Percentiles rank a stretch among this genome's conserved stretches.
These are phyloP conservation scores for Spatholobus suberectus DNA, from an alignment of 306 rosid species.

Conservation along the genomic window DNA sequence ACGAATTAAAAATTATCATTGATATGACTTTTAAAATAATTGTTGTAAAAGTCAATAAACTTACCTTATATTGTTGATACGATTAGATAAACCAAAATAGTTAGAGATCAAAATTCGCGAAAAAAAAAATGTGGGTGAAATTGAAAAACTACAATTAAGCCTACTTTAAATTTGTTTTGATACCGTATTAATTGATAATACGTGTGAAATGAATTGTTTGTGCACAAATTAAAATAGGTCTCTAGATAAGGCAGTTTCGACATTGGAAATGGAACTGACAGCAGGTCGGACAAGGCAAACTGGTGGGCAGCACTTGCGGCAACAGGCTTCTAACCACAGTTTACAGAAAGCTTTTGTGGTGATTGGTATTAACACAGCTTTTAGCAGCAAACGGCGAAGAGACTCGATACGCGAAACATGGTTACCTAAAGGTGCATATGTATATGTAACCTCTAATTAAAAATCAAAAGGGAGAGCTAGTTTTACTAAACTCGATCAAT, in stretches of 20 bases:
- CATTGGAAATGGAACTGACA: conserved; percentile 76
- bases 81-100: too few relatives aligned
- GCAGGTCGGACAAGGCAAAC: conserved; percentile 54
- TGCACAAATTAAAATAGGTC: conserved; percentile 49
- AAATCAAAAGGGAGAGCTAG: too few relatives aligned
- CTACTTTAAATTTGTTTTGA: too few relatives aligned
- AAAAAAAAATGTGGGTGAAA: too few relatives aligned
- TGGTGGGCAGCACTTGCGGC: conserved; percentile 31
- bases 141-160: too few relatives aligned
- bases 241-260: conserved; percentile 74
- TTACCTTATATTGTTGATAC: too few relatives aligned
- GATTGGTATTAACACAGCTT: conserved; percentile 88
- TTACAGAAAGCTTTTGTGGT: conserved; percentile 79
- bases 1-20: too few relatives aligned
- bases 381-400: conserved; percentile 83
- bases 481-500: too few relatives aligned
- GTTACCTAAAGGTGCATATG: conserved; percentile 70
- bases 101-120: too few relatives aligned
- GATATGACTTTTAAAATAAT: too few relatives aligned
- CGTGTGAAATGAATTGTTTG: background rate
- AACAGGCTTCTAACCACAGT: conserved; percentile 25
- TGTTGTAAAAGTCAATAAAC: too few relatives aligned
- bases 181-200: too few relatives aligned
- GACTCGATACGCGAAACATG: conserved; percentile 81
- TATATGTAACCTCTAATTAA: background rate